Percentiles rank a stretch among this genome's conserved stretches.
These are phyloP conservation scores for Verticillium tricorpus DNA, from an alignment of 2,329 filamentous ascomycete genomes.

Conservation along the genomic window DNA sequence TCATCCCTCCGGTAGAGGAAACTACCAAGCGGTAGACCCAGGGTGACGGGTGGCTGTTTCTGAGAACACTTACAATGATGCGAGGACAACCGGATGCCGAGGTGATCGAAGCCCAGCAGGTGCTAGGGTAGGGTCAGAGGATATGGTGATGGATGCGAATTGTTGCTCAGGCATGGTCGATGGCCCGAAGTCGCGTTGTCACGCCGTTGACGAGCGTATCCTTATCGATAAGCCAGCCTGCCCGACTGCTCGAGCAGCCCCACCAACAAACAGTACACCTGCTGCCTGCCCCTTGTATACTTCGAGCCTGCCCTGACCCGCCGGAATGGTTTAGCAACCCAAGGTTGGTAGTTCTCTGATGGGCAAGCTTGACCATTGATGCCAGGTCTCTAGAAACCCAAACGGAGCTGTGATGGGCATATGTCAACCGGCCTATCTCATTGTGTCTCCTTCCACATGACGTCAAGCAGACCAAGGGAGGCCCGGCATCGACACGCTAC, in stretches of 20 bases:
- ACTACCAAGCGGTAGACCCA: too few species aligned
- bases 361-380: background rate
- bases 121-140: background rate
- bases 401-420: too few species aligned
- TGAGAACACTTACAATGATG: background rate
- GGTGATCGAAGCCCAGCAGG: background rate
- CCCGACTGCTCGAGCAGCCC: background rate
- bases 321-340: background rate
- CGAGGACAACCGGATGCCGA: background rate
- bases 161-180: background rate
- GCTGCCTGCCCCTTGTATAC: background rate
- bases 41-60: too few species aligned
- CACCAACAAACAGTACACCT: background rate
- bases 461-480: too few species aligned
- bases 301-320: background rate
- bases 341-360: background rate
- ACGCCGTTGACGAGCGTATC: background rate
- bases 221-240: background rate
- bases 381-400: slow-evolving; percentile 7
- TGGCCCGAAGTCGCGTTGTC: background rate
- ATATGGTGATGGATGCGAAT: background rate
- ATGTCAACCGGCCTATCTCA: too few species aligned
- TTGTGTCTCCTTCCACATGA: too few species aligned
- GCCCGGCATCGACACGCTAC: too few species aligned
- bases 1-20: background rate